Percentiles rank a stretch among this genome's conserved stretches.
phyloP scores from a whole-genome alignment of 257 asterid species.

The Nicotiana noctiflora region DNA sequence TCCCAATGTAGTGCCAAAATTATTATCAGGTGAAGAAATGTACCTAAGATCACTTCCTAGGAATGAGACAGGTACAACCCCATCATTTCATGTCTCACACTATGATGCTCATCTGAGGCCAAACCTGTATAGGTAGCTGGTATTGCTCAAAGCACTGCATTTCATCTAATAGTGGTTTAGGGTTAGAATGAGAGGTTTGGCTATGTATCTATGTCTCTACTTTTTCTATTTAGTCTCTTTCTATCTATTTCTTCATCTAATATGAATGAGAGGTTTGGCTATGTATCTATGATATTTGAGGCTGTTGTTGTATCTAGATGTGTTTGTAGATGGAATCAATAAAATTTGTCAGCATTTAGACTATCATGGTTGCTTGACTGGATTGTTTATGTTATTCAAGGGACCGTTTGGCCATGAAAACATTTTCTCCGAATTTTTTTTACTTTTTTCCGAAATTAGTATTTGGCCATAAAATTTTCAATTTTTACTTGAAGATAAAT shows the following conservation, averaged over 20 bases:
- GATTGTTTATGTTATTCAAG: too few relatives aligned
- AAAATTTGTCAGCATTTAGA: not conserved
- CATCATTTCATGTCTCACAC: conserved; percentile 26
- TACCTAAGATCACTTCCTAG: conserved; percentile 25
- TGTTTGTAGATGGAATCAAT: not conserved
- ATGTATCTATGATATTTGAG: not conserved
- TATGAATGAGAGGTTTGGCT: not conserved
- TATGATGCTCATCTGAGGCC: conserved; percentile 29
- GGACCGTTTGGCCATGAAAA: too few relatives aligned
- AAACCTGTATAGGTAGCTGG: conserved; percentile 21
- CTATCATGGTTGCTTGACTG: too few relatives aligned
- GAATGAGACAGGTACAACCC: conserved; percentile 35
- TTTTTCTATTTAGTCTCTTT: not conserved
- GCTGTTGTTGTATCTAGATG: not conserved
- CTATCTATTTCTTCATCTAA: not conserved
- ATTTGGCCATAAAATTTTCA: too few relatives aligned
- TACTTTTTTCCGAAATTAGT: too few relatives aligned
- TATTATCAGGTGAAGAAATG: conserved; percentile 27
- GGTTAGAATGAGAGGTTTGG: too few relatives aligned
- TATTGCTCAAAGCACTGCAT: not conserved
- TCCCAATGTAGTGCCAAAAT: conserved; percentile 23
- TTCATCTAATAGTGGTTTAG: not conserved
- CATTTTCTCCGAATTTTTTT: too few relatives aligned
- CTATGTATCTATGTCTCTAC: not conserved
- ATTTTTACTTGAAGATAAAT: too few relatives aligned